Evolutionary conservation across 495 filamentous ascomycete genomes (phyloP), one percentile per base, ranked within the genome.

Genomic region (Lophium mytilinum): DNA sequence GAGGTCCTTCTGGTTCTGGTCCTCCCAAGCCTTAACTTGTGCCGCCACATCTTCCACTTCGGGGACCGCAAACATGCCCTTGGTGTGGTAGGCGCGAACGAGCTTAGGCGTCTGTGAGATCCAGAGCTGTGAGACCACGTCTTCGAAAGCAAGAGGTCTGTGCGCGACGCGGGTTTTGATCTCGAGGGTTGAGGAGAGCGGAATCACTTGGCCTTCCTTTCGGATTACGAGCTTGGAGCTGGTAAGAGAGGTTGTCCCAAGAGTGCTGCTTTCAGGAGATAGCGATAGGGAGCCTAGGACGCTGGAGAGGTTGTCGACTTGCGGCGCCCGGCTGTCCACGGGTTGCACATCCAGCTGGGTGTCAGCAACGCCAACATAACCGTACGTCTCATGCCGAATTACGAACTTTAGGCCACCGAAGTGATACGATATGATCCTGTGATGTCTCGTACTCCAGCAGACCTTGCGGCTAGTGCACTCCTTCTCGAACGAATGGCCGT

Each of bases 91-190:
- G 7, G 74, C 78, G 35, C 75, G 71, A 14, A 75, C 72, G 34
- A 81, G 70, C 0, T 72, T 77, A 0, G 72, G 72, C 1, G 75
- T 79, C 58, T 78, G 74, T 14, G 76, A 78, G 37, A 74, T 57
- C 78, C 75, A 81, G 10, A 81, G 66, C 60, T 79, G 77, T 4
- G 75, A 61, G 2, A 65, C 57, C 41, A 76, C 64, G n/a, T 78
- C 71, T 15, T 52, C 14, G 37, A 76, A 55, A 1, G 69, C 39
- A 30, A 79, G 58, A 36, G 53, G 66, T 34, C 64, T 75, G 53
- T 71, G 62, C 8, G 43, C 37, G 17, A 68, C 72, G 8, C 73
- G 72, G 8, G 78, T 80, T 64, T 79, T 80, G 67, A 81, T 73
- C 63, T 80, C 74, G 34, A 78, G 61, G 0, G 70, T 75, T 11